Evolutionary conservation across 2,329 filamentous ascomycete genomes (phyloP).

Genomic region (Colletotrichum camelliae): DNA sequence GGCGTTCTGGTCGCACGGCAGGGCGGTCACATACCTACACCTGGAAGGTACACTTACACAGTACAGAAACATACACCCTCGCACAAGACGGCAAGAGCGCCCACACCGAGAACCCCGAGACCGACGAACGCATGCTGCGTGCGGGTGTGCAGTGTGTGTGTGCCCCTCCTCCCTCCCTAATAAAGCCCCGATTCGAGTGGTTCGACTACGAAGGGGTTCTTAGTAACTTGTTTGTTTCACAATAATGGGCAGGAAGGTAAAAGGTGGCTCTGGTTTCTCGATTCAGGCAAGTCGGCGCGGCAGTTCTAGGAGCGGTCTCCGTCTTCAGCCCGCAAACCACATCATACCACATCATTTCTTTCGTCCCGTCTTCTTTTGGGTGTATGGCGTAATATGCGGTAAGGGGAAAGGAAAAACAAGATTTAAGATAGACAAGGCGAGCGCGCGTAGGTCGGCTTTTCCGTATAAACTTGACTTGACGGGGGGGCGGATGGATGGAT

Average conservation of each 20-base stretch:
- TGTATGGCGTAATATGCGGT: not conserved
- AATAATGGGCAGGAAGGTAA: not conserved
- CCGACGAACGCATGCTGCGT: not conserved
- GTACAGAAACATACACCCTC: not conserved
- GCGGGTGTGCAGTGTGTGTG: not conserved
- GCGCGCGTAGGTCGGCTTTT: not conserved
- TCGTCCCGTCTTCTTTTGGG: not conserved
- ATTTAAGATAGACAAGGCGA: not conserved
- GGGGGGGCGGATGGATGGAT: not conserved
- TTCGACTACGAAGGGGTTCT: not conserved
- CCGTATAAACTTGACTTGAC: not conserved
- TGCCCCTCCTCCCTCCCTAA: not conserved
- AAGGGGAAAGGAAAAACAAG: not conserved
- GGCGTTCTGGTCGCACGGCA: not conserved
- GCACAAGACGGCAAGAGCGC: not conserved
- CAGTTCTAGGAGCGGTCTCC: not conserved
- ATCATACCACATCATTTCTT: not conserved
- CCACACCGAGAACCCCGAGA: not conserved
- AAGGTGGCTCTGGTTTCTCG: not conserved
- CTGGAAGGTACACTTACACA: not conserved
- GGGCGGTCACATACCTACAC: not conserved
- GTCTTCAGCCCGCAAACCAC: not conserved
- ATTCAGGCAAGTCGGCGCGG: not conserved
- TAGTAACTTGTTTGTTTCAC: not conserved
- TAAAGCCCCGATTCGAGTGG: not conserved